Base-by-base conservation (phyloP, 768 basidiomycete genomes). In the Dacryopinax spathularia region DNA sequence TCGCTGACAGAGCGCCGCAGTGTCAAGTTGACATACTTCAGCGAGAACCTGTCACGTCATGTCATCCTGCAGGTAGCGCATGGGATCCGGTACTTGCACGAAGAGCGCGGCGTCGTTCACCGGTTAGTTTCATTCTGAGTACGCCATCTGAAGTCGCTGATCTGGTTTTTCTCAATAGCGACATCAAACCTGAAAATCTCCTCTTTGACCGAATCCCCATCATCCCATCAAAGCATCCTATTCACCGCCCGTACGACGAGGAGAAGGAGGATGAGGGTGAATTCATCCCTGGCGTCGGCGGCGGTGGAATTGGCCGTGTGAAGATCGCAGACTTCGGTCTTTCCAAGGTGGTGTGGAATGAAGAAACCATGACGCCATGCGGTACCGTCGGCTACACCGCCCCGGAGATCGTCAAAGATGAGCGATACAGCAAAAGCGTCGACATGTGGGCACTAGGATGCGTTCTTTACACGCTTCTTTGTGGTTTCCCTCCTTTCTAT, bases 371-470 rank as follows among this genome's bases (percentile, higher is more conserved):
- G 89, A 99, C 96, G 15, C 96, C 96, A 22, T 99, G 96, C 70
- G 96, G 96, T n/a, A 99, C 96, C 1, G 95, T 99, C 33, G 96
- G 96, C 22, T 99, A 99, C 75, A 99, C 96, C 1, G 96, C 96
- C 5, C 96, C 96, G 4, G 96, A 99, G 76, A 99, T 99, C 66
- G 96, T 99, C 69, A 98, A 97, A 76, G 96, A 98, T 72, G 95
- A 99, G 76, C 82, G 92, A 31, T 95, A 95, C 73, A 88, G 85
- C 73, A 94, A 93, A 75, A 91, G 89, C 70, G 95, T 98, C 62
- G 96, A 99, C 72, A 97, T 98, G 96, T 99, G 96, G 96, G 96
- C 96, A 1, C 77, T 99, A 35, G 96, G 96, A 37, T 99, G 96
- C 74, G 96, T 99, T n/a, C 80, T 99, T 1, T 99, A 99, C 76